Percentiles rank a stretch among this genome's conserved stretches.
Conservation (phyloP, 192 early-diverging fungal species). For the Coemansia sp. region DNA sequence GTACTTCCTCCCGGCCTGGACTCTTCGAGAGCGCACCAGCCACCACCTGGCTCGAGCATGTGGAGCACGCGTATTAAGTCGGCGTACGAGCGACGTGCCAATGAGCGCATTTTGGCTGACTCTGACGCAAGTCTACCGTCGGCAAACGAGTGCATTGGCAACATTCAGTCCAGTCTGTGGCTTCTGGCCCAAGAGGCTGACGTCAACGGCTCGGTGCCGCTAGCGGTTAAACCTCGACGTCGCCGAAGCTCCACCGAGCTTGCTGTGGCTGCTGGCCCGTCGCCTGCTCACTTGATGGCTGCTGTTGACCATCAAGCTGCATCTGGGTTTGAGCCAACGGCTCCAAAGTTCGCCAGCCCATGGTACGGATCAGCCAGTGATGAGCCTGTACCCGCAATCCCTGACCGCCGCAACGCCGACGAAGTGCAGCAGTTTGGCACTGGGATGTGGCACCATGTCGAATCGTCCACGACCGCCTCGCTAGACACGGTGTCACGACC, state of each 20-base stretch:
- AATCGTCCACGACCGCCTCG: neutral
- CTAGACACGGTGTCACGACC: slow-evolving; percentile 5
- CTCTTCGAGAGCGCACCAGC: neutral
- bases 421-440: slow-evolving; percentile 8
- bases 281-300: slow-evolving; percentile 28
- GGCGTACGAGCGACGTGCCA: slow-evolving; percentile 5
- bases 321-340: slow-evolving; percentile 29
- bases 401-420: slow-evolving; percentile 12
- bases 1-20: neutral
- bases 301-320: slow-evolving; percentile 19
- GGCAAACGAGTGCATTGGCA: slow-evolving; percentile 25
- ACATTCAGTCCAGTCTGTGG: slow-evolving; percentile 39
- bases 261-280: slow-evolving; percentile 22
- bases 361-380: slow-evolving; percentile 1
- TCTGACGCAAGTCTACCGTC: slow-evolving; percentile 21
- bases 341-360: neutral
- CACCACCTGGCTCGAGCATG: neutral
- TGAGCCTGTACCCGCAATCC: slow-evolving; percentile 12
- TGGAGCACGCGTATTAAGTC: slow-evolving; percentile 12
- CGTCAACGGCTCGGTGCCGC: slow-evolving; percentile 17
- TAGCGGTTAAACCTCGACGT: slow-evolving; percentile 29
- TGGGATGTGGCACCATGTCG: slow-evolving; percentile 15
- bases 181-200: slow-evolving; percentile 34
- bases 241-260: slow-evolving; percentile 25
- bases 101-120: slow-evolving; percentile 14